These are phyloP conservation scores for Boletus pseudopeckii DNA, from an alignment of 768 basidiomycete species.

Conservation along the genomic window DNA sequence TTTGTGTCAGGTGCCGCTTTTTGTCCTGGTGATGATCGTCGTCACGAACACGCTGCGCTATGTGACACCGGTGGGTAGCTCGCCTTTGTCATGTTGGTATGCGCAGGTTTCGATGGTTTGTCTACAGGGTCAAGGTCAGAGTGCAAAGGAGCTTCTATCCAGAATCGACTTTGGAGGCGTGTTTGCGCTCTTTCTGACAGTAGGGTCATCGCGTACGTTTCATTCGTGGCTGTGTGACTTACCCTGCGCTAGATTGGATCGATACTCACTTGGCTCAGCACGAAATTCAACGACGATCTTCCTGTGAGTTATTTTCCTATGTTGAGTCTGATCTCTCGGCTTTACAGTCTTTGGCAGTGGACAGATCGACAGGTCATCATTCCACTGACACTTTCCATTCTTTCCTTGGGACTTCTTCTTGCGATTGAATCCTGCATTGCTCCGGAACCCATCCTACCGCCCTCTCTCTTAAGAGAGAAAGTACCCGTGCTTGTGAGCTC, in stretches of 20 bases:
- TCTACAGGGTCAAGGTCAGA: conserved; percentile 7
- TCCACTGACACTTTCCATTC: conserved; percentile 6
- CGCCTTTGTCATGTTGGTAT: background rate
- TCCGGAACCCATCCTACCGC: conserved; percentile 9
- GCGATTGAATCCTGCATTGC: conserved; percentile 5
- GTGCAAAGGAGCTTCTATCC: conserved; percentile 3
- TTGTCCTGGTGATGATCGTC: conserved; percentile 3
- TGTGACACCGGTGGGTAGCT: conserved; percentile 8
- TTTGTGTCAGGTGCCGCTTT: conserved; percentile 7
- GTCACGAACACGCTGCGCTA: conserved; percentile 3
- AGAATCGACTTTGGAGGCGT: conserved; percentile 17
- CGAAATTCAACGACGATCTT: conserved; percentile 15
- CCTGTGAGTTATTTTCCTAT: background rate
- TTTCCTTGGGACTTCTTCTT: conserved; percentile 7
- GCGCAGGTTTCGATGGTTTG: background rate
- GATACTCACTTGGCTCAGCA: conserved; percentile 10
- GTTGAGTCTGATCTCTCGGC: too few relatives aligned
- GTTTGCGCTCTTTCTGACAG: conserved; percentile 4
- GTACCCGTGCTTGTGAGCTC: conserved; percentile 4
- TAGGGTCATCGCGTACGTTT: background rate
- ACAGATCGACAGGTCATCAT: conserved; percentile 1
- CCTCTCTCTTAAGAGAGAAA: conserved; percentile 5
- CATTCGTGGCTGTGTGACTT: background rate
- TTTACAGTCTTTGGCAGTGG: conserved; percentile 5
- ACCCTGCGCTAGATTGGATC: conserved; percentile 9